These are phyloP conservation scores for Candida tibetensis DNA, from an alignment of 805 yeast species.

Conservation along the genomic window DNA sequence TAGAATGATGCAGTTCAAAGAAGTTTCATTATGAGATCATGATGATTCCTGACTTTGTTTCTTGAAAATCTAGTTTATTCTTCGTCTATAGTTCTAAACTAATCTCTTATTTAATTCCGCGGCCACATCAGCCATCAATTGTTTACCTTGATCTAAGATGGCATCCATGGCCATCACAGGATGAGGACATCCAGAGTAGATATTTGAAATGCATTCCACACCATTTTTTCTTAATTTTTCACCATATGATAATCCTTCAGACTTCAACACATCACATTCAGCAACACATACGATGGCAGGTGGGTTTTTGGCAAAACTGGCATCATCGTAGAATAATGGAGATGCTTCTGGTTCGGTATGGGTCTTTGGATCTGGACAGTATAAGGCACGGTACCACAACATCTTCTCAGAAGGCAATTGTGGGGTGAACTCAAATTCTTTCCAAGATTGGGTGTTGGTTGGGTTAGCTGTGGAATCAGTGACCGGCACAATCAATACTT, in stretches of 20 bases:
- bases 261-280: constrained; percentile 43
- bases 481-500: constrained; percentile 44
- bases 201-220: constrained; percentile 26
- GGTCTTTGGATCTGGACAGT: constrained; percentile 33
- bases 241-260: constrained; percentile 45
- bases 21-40: too few relatives aligned
- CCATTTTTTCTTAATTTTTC: constrained; percentile 39
- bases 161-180: constrained; percentile 50
- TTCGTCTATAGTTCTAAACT: too few relatives aligned
- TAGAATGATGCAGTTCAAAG: too few relatives aligned
- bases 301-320: constrained; percentile 36
- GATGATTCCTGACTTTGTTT: too few relatives aligned
- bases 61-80: too few relatives aligned
- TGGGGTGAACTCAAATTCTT: constrained; percentile 36
- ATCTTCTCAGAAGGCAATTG: constrained; percentile 46
- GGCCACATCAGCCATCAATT: constrained; percentile 30
- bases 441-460: constrained; percentile 36
- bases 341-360: constrained; percentile 34
- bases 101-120: constrained; percentile 20
- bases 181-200: constrained; percentile 46
- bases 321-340: constrained; percentile 40
- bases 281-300: constrained; percentile 43
- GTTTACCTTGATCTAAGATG: constrained; percentile 31
- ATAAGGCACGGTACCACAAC: constrained; percentile 44
- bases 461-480: constrained; percentile 41